Conservation (phyloP, 768 basidiomycete species). For the Gautieria morchelliformis region DNA sequence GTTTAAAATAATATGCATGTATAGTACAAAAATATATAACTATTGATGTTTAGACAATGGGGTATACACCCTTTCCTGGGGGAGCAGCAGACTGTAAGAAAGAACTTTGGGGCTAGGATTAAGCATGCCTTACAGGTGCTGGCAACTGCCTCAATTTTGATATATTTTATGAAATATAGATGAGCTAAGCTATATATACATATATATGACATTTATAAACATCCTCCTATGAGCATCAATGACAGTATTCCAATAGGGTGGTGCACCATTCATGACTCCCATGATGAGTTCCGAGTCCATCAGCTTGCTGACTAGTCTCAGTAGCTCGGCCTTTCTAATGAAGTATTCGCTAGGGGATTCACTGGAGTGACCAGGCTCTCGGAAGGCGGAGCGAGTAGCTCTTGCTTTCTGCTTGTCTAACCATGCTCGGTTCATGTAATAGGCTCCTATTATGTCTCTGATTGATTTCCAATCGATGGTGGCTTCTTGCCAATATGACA, state of each 20-base stretch:
- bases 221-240: too few species aligned
- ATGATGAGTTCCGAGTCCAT: constrained; percentile 23
- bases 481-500: constrained; percentile 2
- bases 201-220: too few species aligned
- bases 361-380: constrained; percentile 15
- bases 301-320: constrained; percentile 10
- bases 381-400: constrained; percentile 19
- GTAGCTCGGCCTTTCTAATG: constrained; percentile 22
- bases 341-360: constrained; percentile 27
- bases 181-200: too few species aligned
- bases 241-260: constrained; percentile 20
- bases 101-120: too few species aligned
- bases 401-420: constrained; percentile 20
- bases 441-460: constrained; percentile 15
- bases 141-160: too few species aligned
- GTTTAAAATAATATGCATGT: too few species aligned
- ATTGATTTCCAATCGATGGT: constrained; percentile 23
- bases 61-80: too few species aligned
- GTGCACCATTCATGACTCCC: constrained; percentile 28
- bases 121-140: too few species aligned
- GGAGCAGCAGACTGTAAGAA: too few species aligned
- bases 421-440: constrained; percentile 26
- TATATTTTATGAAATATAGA: too few species aligned
- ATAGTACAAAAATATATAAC: too few species aligned
- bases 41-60: too few species aligned